phyloP scores from a whole-genome alignment of 148 eudicot species.

The Rhododendron henanense region DNA sequence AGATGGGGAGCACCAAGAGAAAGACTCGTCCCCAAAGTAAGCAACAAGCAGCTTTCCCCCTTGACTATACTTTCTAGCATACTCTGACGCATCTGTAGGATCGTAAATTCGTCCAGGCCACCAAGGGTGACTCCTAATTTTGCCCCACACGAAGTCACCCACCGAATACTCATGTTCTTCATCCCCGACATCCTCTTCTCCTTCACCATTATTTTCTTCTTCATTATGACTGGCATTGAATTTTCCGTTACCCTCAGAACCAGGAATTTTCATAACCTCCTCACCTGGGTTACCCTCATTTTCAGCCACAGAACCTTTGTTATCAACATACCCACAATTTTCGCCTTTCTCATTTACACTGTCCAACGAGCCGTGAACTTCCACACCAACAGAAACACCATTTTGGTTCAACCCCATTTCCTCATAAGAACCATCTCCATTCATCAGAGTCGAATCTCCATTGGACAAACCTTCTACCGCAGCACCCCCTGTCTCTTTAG shows the following conservation, averaged over 20 bases:
- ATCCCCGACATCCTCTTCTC: constrained; percentile 16
- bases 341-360: constrained; percentile 1
- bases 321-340: constrained; percentile 5
- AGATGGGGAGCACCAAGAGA: constrained; percentile 70
- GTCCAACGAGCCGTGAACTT: not conserved
- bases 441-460: not conserved
- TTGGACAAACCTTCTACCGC: not conserved
- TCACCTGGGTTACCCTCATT: constrained; percentile 9
- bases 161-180: constrained; percentile 32
- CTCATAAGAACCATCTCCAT: constrained; percentile 1
- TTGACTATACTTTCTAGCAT: constrained; percentile 41
- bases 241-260: not conserved
- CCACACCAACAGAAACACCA: constrained; percentile 1
- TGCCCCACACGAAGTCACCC: constrained; percentile 83
- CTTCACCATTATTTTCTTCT: not conserved
- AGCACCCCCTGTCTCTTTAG: not conserved
- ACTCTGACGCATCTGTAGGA: constrained; percentile 58
- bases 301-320: constrained; percentile 12
- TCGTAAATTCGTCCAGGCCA: constrained; percentile 88
- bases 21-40: constrained; percentile 73
- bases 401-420: not conserved
- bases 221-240: not conserved
- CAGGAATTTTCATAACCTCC: not conserved
- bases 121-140: constrained; percentile 71
- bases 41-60: constrained; percentile 58